A percentile compares a stretch with the other conserved stretches of the same genome.
phyloP scores from a whole-genome alignment of 164 flowering plant species.

The Magnolia kwangsiensis region DNA sequence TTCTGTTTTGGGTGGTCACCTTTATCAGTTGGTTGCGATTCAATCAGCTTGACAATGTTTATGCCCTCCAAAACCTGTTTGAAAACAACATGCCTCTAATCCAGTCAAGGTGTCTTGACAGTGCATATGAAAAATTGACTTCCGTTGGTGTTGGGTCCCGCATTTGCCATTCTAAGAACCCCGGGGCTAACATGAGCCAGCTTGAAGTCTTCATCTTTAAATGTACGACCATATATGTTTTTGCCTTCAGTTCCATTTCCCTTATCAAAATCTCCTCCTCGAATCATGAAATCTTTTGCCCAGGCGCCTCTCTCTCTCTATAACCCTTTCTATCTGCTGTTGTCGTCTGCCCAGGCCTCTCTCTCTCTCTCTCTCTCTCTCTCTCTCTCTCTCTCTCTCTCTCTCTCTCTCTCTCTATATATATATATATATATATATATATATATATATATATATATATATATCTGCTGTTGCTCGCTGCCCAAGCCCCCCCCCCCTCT shows the following conservation, averaged over 20 bases:
- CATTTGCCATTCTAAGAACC: constrained; percentile 38
- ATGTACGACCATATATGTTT: constrained; percentile 95
- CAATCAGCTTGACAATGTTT: constrained; percentile 79
- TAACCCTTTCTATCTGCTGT: too few relatives aligned
- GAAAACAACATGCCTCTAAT: constrained; percentile 89
- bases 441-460: too few relatives aligned
- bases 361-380: too few relatives aligned
- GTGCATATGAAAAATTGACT: constrained; percentile 98
- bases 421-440: too few relatives aligned
- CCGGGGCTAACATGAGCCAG: constrained; percentile 35
- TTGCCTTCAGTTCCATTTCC: constrained; percentile 85
- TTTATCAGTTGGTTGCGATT: constrained; percentile 82
- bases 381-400: too few relatives aligned
- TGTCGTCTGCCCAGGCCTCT: too few relatives aligned
- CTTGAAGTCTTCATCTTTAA: constrained; percentile 94
- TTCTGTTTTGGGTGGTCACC: constrained; percentile 88
- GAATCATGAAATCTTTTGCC: too few relatives aligned
- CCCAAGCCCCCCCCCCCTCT: too few relatives aligned
- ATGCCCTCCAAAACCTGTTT: constrained; percentile 96
- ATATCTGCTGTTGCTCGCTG: too few relatives aligned
- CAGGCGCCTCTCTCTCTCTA: too few relatives aligned
- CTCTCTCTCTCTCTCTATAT: too few relatives aligned
- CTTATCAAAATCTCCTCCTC: too few relatives aligned
- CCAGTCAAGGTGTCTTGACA: constrained; percentile 97
- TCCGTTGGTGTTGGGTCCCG: constrained; percentile 93